Evolutionary conservation across 352 stramenopile genomes (phyloP).

Genomic region (Peronospora tabacina): DNA sequence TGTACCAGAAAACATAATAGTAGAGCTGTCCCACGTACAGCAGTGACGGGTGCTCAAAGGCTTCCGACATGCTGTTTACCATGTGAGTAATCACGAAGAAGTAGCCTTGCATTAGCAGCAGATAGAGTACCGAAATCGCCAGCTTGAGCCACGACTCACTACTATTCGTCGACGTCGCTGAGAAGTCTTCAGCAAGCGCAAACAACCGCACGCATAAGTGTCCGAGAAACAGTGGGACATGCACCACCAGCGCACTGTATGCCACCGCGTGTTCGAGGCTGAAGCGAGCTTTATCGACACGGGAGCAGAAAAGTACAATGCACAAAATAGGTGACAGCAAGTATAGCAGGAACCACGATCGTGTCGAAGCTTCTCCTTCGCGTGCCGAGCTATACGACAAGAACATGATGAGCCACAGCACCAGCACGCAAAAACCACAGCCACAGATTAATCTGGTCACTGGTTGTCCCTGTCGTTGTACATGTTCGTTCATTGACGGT

Average conservation of each 20-base stretch:
- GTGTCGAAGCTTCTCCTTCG: constrained; percentile 18
- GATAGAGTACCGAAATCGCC: constrained; percentile 61
- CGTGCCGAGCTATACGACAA: constrained; percentile 45
- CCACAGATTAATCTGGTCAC: constrained; percentile 36
- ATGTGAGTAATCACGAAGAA: constrained; percentile 79
- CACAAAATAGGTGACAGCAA: constrained; percentile 53
- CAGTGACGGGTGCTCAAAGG: constrained; percentile 71
- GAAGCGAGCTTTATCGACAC: constrained; percentile 27
- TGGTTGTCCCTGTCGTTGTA: constrained; percentile 18
- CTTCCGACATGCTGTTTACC: constrained; percentile 76
- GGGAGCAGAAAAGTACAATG: constrained; percentile 46
- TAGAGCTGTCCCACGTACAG: constrained; percentile 83
- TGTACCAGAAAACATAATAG: constrained; percentile 87
- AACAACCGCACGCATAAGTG: constrained; percentile 77
- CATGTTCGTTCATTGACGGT: constrained; percentile 6
- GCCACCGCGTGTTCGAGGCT: constrained; percentile 65
- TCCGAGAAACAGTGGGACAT: constrained; percentile 72
- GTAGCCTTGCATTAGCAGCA: constrained; percentile 78
- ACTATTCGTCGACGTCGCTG: constrained; percentile 22
- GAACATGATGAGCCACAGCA: constrained; percentile 68
- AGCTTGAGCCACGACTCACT: constrained; percentile 66
- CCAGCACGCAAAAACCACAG: constrained; percentile 29
- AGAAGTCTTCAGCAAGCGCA: constrained; percentile 39
- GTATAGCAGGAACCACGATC: constrained; percentile 61
- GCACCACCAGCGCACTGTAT: constrained; percentile 69